Base-by-base conservation (phyloP, 768 basidiomycete genomes). In the Russula sp. region DNA sequence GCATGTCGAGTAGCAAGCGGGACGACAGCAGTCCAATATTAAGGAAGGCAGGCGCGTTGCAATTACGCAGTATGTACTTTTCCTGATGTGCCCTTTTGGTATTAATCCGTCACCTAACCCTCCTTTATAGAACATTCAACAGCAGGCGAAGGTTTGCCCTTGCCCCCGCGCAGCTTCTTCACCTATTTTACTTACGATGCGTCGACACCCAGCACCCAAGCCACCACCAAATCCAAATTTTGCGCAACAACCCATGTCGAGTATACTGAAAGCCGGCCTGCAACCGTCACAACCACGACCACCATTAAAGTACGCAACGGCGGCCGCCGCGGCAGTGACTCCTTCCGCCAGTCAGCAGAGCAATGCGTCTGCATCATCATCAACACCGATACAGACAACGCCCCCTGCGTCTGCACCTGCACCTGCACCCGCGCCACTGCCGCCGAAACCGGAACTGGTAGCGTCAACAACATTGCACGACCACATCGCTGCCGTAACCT, bases 251-350 rank as follows among this genome's bases (percentile, higher is more conserved):
- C 88, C 92, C 1, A 84, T 83, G 81, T 74, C 83, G 35, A 80
- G 79, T 61, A 88, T 93, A 66, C 75, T 94, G 66, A 93, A 93
- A 73, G 82, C 83, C 38, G 82, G 84, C 22, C 72, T 90, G n/a
- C 81, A 81, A 22, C 71, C 76, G 58, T 72, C 82, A 66, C 77
- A 81, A 58, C 80, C 78, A 61, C 82, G 79, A 57, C 88, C 92
- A 47, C 88, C 93, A 13, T 90, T 95, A 70, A 81, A 89, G 53
- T 97, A 97, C 71, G 88, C 96, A 36, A 84, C 92, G n/a, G 93
- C 93, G 0, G 95, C 93, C 2, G 94, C 93, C 1, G 82, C 81
- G 7, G 81, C 82, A 6, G 78, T 81, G 22, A 70, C 74, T 9
- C 68, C 76, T 35, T 64, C 71, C 56, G 47, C 70, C 9, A 65